Conservation (phyloP, 2,329 filamentous ascomycete species). For the Ustulina deusta region DNA sequence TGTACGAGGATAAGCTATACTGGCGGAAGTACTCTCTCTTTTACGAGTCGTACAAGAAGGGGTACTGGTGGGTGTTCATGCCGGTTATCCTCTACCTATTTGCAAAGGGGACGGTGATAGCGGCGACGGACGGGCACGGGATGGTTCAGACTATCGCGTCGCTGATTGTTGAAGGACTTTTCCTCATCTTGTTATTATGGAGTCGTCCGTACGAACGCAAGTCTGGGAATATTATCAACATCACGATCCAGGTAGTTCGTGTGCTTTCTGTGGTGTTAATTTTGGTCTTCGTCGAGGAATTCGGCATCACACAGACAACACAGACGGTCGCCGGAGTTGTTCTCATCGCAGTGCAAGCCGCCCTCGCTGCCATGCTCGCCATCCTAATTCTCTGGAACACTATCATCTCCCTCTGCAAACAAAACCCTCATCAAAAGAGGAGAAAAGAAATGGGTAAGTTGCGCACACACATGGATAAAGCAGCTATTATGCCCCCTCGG, state of each 20-base stretch:
- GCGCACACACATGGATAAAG: slow-evolving; percentile 10
- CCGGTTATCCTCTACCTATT: slow-evolving; percentile 92
- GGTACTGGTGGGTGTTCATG: slow-evolving; percentile 97
- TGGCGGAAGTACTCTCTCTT: slow-evolving; percentile 98
- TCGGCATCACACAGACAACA: slow-evolving; percentile 89
- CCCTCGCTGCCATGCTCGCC: slow-evolving; percentile 83
- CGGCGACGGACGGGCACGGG: slow-evolving; percentile 86
- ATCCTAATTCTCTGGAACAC: slow-evolving; percentile 92
- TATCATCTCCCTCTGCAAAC: slow-evolving; percentile 81
- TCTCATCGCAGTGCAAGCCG: slow-evolving; percentile 89
- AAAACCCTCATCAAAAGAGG: slow-evolving; percentile 90
- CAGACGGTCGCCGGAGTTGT: slow-evolving; percentile 95
- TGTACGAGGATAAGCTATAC: slow-evolving; percentile 89
- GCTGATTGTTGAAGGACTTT: slow-evolving; percentile 81
- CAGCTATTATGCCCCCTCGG: slow-evolving; percentile 12
- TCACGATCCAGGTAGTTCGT: slow-evolving; percentile 88
- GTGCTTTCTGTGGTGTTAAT: slow-evolving; percentile 91
- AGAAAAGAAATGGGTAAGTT: slow-evolving; percentile 89
- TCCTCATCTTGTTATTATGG: slow-evolving; percentile 86
- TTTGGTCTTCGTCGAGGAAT: slow-evolving; percentile 91
- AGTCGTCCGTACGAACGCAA: slow-evolving; percentile 86
- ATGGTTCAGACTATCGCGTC: slow-evolving; percentile 83
- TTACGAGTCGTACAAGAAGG: slow-evolving; percentile 94
- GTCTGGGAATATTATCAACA: slow-evolving; percentile 93
- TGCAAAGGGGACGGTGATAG: slow-evolving; percentile 86